Percentiles rank a stretch among this genome's conserved stretches.
These are phyloP conservation scores for Periconia macrospinosa DNA, from an alignment of 2,329 filamentous ascomycete genomes.

Conservation along the genomic window DNA sequence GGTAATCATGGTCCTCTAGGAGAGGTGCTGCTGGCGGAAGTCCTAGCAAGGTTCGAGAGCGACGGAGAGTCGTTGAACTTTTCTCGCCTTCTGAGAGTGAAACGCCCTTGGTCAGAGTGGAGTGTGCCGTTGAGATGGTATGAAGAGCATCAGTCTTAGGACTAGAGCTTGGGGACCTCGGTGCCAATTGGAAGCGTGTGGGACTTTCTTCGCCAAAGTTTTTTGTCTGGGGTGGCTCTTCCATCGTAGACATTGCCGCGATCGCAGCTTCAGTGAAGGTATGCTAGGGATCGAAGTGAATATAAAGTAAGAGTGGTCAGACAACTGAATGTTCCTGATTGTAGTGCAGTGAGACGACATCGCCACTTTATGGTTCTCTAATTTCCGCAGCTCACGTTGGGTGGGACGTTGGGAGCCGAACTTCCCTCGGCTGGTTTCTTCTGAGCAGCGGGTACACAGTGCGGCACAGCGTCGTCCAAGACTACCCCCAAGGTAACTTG, in stretches of 20 bases:
- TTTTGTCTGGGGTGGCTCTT: not conserved
- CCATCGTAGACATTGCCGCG: not conserved
- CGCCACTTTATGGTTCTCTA: too few species aligned
- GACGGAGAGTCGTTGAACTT: constrained; percentile 24
- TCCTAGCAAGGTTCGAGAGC: constrained; percentile 32
- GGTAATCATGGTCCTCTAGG: constrained; percentile 44
- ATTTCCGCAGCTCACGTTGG: too few species aligned
- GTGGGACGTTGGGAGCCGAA: too few species aligned
- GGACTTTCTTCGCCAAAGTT: not conserved
- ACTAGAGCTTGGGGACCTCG: not conserved
- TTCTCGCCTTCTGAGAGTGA: constrained; percentile 8
- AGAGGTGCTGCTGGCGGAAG: constrained; percentile 46
- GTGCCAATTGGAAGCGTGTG: not conserved
- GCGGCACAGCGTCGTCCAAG: too few species aligned
- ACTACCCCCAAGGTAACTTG: not conserved
- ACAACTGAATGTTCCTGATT: too few species aligned
- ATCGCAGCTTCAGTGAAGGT: not conserved
- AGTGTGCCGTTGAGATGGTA: constrained; percentile 21
- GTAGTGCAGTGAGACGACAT: too few species aligned
- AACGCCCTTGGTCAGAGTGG: constrained; percentile 13
- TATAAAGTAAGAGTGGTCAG: not conserved
- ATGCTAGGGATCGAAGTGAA: not conserved
- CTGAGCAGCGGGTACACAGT: too few species aligned
- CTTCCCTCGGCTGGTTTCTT: too few species aligned
- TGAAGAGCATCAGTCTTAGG: not conserved